Percentiles rank a stretch among this genome's conserved stretches.
Evolutionary conservation across 345 rosid species (phyloP).

Genomic region (Pistacia atlantica): DNA sequence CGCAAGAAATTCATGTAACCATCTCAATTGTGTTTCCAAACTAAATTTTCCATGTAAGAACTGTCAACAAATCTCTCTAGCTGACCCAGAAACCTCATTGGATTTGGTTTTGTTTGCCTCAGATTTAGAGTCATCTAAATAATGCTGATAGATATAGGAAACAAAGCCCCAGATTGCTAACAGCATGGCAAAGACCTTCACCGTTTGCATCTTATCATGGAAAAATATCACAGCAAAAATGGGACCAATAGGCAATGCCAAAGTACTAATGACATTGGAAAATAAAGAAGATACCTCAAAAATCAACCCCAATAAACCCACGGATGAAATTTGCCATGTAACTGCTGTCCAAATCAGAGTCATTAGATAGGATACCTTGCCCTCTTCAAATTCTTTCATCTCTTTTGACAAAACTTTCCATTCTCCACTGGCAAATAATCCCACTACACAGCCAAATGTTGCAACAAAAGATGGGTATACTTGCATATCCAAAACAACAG

Average conservation of each 20-base stretch:
- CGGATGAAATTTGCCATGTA: conserved; percentile 47
- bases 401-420: conserved; percentile 42
- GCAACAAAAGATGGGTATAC: conserved; percentile 46
- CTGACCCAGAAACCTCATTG: conserved; percentile 2
- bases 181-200: conserved; percentile 51
- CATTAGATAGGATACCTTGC: conserved; percentile 46
- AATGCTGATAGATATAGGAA: conserved; percentile 53
- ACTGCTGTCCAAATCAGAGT: conserved; percentile 51
- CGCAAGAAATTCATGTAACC: neutral
- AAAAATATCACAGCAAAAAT: conserved; percentile 54
- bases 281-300: conserved; percentile 57
- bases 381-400: conserved; percentile 37
- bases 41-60: neutral
- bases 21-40: neutral
- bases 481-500: conserved; percentile 48
- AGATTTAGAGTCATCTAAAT: conserved; percentile 36
- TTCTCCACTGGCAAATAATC: conserved; percentile 50
- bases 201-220: conserved; percentile 56
- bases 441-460: conserved; percentile 43
- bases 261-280: conserved; percentile 53
- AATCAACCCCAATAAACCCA: conserved; percentile 50
- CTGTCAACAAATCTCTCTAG: conserved; percentile 29
- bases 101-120: neutral
- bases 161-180: conserved; percentile 56
- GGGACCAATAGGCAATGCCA: conserved; percentile 50